Conservation (phyloP, 306 rosid genomes). For the Malus orientalis region DNA sequence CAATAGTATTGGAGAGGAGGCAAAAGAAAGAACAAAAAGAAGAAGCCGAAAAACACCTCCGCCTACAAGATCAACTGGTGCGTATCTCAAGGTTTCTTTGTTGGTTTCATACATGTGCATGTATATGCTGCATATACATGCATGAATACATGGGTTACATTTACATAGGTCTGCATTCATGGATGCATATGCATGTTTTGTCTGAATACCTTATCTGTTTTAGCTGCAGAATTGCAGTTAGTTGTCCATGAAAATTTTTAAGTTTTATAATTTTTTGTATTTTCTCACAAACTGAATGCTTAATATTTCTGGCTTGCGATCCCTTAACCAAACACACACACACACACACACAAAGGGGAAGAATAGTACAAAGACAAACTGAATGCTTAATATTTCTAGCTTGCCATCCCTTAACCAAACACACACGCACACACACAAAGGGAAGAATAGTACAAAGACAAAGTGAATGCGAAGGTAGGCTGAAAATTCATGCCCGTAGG, state of each 20-base stretch:
- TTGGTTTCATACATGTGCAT: constrained; percentile 1
- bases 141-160: background rate
- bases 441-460: background rate
- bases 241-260: background rate
- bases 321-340: background rate
- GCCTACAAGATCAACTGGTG: constrained; percentile 77
- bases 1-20: constrained; percentile 84
- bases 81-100: constrained; percentile 2
- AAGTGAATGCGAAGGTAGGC: background rate
- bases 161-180: background rate
- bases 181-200: background rate
- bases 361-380: background rate
- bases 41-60: constrained; percentile 89
- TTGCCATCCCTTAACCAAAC: background rate
- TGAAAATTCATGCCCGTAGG: background rate
- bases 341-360: background rate
- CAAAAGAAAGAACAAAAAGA: constrained; percentile 98
- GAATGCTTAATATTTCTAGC: background rate
- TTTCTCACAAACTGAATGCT: background rate
- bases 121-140: background rate
- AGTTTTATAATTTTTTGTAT: background rate
- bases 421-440: no score
- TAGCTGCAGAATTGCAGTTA: background rate
- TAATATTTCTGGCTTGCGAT: background rate
- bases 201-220: background rate